A percentile compares a stretch with the other conserved stretches of the same genome.
Evolutionary conservation across 1,284 basidiomycete species (phyloP).

Genomic region (Moesziomyces globuligerus): DNA sequence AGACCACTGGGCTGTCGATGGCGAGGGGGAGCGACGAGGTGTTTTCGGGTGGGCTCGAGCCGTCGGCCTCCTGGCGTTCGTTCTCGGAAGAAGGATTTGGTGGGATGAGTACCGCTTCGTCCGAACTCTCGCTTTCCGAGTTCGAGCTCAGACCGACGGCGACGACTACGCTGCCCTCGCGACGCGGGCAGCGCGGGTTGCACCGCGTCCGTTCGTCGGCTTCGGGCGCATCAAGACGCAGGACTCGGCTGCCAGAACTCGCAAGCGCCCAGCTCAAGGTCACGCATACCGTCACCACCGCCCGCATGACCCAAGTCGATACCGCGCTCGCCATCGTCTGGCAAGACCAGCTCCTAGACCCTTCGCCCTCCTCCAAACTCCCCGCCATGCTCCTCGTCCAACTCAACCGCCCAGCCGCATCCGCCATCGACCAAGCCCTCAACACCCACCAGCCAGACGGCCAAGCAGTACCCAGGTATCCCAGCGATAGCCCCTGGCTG

Average conservation of each 20-base stretch:
- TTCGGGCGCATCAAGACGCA: neutral
- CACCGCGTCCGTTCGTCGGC: slow-evolving; percentile 12
- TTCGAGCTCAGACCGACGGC: slow-evolving; percentile 7
- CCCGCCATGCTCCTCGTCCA: slow-evolving; percentile 34
- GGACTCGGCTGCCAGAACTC: neutral
- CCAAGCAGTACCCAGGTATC: neutral
- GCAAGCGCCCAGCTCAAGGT: neutral
- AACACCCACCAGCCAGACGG: too few species aligned
- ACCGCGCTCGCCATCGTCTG: slow-evolving; percentile 21
- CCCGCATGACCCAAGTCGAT: slow-evolving; percentile 1
- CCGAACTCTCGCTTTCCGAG: slow-evolving; percentile 21
- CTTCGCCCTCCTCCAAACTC: slow-evolving; percentile 14
- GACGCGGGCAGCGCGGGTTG: slow-evolving; percentile 13
- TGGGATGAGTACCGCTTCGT: slow-evolving; percentile 20
- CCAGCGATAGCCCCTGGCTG: slow-evolving; percentile 17
- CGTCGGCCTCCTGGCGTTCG: slow-evolving; percentile 26
- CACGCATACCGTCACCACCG: slow-evolving; percentile 12
- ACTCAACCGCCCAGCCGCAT: slow-evolving; percentile 7
- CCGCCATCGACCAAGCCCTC: neutral
- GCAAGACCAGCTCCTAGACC: slow-evolving; percentile 46
- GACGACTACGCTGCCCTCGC: slow-evolving; percentile 1
- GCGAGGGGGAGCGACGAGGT: neutral
- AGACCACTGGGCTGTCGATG: neutral
- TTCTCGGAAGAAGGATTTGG: slow-evolving; percentile 43
- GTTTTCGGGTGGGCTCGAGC: slow-evolving; percentile 17